Evolutionary conservation across 345 rosid genomes (phyloP), one percentile per base, ranked within the genome.

Genomic region (Arabidopsis thaliana): DNA sequence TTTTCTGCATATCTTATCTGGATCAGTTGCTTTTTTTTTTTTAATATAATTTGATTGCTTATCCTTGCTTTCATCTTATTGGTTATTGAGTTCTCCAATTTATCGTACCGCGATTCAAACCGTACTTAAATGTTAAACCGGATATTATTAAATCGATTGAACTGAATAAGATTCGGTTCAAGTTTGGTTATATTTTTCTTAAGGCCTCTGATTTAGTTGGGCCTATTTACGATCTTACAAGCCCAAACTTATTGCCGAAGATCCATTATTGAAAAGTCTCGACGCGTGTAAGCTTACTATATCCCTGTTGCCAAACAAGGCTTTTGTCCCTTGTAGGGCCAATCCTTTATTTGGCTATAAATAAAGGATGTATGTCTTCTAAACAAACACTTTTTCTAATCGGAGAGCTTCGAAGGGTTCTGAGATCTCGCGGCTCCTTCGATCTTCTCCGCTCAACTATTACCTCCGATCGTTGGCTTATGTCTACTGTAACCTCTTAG

Each of bases 271-370:
- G 32, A 28, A 58, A 58, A 57, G 23, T 33, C 23, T 48, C 38
- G 67, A 59, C 76, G 60, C 22, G 52, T 16, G 28, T 59, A 23
- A 7, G 16, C 5, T 0, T 7, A 38, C 9, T 72, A 6, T 63
- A 63, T 63, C 59, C 20, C 9, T 68, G 59, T 76, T 32, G 8
- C 79, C 79, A 76, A 76, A 76, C 79, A 69, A 40, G 57, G 9
- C 25, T 7, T 6, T 34, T 74, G 62, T 34, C 56, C 48, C 30
- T 8, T 20, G 77, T 73, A 64, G 65, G 71, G 58, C 44, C 77
- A 62, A 63, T 7, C 9, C 5, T n/a, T 7, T n/a, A 8, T 41
- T 45, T 61, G 62, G 56, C 64, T 76, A 76, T 76, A 76, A 69
- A 76, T 76, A 45, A 0, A 68, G 8, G 42, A 11, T 4, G 13